phyloP scores from a whole-genome alignment of 768 basidiomycete species.

The Artomyces pyxidatus region DNA sequence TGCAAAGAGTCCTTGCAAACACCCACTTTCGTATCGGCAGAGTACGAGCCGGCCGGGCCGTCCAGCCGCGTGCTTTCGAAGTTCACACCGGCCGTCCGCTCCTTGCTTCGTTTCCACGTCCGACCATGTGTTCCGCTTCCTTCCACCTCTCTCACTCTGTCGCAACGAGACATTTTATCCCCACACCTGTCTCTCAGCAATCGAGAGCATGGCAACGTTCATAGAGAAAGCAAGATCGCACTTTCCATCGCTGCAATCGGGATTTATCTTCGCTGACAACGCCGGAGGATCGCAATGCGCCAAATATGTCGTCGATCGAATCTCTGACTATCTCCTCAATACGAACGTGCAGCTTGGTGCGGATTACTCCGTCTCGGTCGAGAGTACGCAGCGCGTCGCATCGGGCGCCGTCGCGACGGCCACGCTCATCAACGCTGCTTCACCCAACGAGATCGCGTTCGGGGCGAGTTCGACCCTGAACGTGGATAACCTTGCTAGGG shows the following conservation, averaged over 20 bases:
- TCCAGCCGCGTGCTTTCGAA: too few relatives aligned
- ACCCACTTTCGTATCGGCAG: too few relatives aligned
- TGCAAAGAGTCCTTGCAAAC: too few relatives aligned
- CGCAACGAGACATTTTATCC: too few relatives aligned
- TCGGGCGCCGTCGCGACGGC: conserved; percentile 45
- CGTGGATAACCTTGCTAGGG: conserved; percentile 59
- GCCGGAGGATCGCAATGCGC: conserved; percentile 68
- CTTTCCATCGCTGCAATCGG: conserved; percentile 53
- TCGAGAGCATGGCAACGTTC: conserved; percentile 8
- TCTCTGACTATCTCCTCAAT: conserved; percentile 61
- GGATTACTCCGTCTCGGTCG: conserved; percentile 50
- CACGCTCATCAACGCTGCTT: conserved; percentile 57
- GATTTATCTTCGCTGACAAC: conserved; percentile 67
- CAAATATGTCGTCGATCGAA: conserved; percentile 44
- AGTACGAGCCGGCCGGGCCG: too few relatives aligned
- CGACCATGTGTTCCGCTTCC: too few relatives aligned
- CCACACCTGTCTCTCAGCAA: not conserved
- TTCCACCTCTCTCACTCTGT: too few relatives aligned
- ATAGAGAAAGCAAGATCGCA: conserved; percentile 43
- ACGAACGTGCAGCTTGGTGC: conserved; percentile 72
- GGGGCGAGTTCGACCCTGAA: conserved; percentile 62
- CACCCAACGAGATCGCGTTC: conserved; percentile 55
- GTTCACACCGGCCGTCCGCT: too few relatives aligned
- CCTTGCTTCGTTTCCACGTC: too few relatives aligned
- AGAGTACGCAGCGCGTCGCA: conserved; percentile 42